Evolutionary conservation across 192 early-diverging fungal genomes (phyloP).

Genomic region (Coemansia sp.): DNA sequence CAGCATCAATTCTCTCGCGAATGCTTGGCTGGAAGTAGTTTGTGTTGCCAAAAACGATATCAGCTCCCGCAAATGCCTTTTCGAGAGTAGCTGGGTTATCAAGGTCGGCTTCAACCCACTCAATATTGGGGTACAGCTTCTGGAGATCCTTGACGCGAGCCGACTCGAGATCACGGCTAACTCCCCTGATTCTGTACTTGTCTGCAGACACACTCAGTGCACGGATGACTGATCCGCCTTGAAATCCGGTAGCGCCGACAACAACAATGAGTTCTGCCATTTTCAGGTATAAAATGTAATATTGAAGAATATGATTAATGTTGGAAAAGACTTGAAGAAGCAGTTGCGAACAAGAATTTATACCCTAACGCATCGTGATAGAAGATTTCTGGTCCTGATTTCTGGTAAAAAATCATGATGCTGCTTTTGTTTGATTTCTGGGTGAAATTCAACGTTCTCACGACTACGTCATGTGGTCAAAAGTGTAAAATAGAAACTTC

Average conservation of each 20-base stretch:
- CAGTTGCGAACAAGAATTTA: too few species aligned
- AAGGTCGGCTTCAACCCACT: not conserved
- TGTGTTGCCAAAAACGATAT: conserved; percentile 1
- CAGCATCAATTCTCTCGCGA: not conserved
- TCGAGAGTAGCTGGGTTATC: not conserved
- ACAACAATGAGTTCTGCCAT: not conserved
- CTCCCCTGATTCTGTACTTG: not conserved
- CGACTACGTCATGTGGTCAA: too few species aligned
- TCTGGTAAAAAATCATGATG: too few species aligned
- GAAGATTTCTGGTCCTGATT: too few species aligned
- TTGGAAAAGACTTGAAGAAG: too few species aligned
- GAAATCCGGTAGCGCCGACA: not conserved
- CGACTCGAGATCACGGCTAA: too few species aligned
- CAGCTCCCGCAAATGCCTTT: not conserved
- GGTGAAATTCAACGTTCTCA: too few species aligned
- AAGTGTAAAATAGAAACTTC: too few species aligned
- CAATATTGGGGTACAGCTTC: not conserved
- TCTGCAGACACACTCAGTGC: not conserved
- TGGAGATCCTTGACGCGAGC: not conserved
- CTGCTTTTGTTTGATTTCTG: too few species aligned
- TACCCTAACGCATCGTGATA: too few species aligned
- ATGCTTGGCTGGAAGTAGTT: not conserved
- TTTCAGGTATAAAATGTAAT: too few species aligned
- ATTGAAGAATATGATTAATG: too few species aligned
- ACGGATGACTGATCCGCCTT: not conserved